Conservation (phyloP, 176 grass and related monocot species). For the Ensete ventricosum region DNA sequence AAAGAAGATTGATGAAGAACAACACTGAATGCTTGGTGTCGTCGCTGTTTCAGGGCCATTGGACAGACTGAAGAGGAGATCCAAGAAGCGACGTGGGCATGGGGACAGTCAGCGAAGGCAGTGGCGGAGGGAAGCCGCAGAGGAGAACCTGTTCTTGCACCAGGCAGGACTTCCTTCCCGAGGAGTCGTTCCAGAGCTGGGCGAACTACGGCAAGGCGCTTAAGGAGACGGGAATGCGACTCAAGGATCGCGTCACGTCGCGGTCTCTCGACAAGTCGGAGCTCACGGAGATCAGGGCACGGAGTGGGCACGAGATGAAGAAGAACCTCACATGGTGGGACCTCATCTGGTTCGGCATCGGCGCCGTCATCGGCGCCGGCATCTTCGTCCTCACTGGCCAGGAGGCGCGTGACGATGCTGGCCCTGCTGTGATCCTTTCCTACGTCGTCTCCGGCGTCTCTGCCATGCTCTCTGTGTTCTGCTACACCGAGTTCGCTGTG, state of each 20-base stretch:
- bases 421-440: slow-evolving; percentile 5
- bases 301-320: slow-evolving; percentile 9
- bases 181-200: slow-evolving; percentile 25
- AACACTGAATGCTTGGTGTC: no score
- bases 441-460: slow-evolving; percentile 16
- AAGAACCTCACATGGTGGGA: slow-evolving; percentile 13
- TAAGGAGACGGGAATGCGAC: neutral
- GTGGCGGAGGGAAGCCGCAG: neutral
- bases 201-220: slow-evolving; percentile 1
- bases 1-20: no score
- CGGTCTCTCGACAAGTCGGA: slow-evolving; percentile 3
- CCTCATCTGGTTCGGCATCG: slow-evolving; percentile 16
- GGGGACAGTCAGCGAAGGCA: neutral
- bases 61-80: neutral
- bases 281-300: neutral
- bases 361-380: slow-evolving; percentile 19
- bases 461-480: slow-evolving; percentile 21
- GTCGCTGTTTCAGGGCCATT: no score
- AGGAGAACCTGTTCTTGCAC: neutral
- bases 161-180: slow-evolving; percentile 17
- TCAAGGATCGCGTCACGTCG: slow-evolving; percentile 1
- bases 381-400: slow-evolving; percentile 18
- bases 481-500: slow-evolving; percentile 21
- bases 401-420: neutral
- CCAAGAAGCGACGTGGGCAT: neutral